Evolutionary conservation across 2,329 filamentous ascomycete species (phyloP).

Genomic region (Epichloe glyceriae): DNA sequence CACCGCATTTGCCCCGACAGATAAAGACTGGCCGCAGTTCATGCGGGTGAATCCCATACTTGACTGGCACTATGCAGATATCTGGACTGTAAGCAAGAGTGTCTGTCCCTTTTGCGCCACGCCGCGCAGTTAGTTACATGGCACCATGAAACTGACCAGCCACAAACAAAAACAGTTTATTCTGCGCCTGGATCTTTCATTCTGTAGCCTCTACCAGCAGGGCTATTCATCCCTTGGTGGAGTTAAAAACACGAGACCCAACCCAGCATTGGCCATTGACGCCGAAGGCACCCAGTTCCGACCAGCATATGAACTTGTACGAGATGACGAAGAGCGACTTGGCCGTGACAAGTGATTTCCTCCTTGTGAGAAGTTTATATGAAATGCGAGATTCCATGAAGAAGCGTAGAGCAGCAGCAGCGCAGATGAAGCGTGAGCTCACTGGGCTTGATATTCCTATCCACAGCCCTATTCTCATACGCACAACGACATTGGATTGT

Average conservation of each 20-base stretch:
- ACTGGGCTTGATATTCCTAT: not conserved
- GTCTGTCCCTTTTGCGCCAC: not conserved
- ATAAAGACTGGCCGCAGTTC: conserved; percentile 79
- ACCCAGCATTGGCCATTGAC: conserved; percentile 52
- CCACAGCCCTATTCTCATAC: no score
- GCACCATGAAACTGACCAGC: no score
- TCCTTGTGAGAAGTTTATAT: not conserved
- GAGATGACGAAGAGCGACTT: conserved; percentile 66
- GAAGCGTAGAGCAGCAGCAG: no score
- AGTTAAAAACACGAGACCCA: conserved; percentile 76
- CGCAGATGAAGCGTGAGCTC: not conserved
- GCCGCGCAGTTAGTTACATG: no score
- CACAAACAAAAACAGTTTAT: conserved; percentile 47
- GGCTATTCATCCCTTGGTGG: conserved; percentile 92
- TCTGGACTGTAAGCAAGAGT: conserved; percentile 66
- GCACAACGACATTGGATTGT: no score
- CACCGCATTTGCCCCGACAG: conserved; percentile 75
- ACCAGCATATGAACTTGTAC: conserved; percentile 62
- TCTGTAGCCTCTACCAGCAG: conserved; percentile 74
- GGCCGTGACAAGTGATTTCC: conserved; percentile 46
- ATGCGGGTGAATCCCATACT: conserved; percentile 93
- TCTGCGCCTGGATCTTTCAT: conserved; percentile 63
- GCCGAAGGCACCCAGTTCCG: conserved; percentile 35
- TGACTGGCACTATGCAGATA: conserved; percentile 93
- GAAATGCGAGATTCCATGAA: not conserved